Conservation (phyloP, 345 rosid genomes). For the Gossypioides kirkii region DNA sequence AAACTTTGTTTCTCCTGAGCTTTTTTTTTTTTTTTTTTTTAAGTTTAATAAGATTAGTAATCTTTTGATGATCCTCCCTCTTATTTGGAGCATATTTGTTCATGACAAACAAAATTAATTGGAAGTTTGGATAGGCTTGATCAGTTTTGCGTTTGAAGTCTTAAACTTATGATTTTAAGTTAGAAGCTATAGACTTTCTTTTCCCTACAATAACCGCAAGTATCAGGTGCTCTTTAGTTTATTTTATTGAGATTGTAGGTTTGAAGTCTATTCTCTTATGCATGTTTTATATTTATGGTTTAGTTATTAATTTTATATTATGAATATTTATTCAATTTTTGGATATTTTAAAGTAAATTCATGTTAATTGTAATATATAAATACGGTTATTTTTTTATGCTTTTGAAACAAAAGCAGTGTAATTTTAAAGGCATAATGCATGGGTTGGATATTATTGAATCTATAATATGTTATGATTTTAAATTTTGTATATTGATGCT, state of each 20-base stretch:
- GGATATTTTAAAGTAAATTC: too few species aligned
- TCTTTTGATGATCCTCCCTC: background rate
- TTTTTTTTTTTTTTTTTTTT: too few species aligned
- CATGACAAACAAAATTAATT: background rate
- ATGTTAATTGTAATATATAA: too few species aligned
- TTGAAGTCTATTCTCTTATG: background rate
- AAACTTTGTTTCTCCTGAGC: background rate
- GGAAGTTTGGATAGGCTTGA: background rate
- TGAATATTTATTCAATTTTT: too few species aligned
- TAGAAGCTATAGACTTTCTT: background rate
- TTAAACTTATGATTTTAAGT: background rate
- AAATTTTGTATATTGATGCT: too few species aligned
- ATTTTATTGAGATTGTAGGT: background rate
- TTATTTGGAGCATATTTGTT: background rate
- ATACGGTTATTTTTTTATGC: too few species aligned
- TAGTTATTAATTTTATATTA: too few species aligned
- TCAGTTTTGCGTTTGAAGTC: background rate
- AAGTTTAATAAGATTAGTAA: background rate
- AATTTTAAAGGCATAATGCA: too few species aligned
- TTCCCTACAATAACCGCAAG: background rate
- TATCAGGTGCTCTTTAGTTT: background rate
- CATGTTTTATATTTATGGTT: background rate
- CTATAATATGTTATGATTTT: too few species aligned
- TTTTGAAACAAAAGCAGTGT: too few species aligned
- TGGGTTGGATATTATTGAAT: too few species aligned